phyloP scores from a whole-genome alignment of 495 filamentous ascomycete species.

The Pyrenula aspistea region DNA sequence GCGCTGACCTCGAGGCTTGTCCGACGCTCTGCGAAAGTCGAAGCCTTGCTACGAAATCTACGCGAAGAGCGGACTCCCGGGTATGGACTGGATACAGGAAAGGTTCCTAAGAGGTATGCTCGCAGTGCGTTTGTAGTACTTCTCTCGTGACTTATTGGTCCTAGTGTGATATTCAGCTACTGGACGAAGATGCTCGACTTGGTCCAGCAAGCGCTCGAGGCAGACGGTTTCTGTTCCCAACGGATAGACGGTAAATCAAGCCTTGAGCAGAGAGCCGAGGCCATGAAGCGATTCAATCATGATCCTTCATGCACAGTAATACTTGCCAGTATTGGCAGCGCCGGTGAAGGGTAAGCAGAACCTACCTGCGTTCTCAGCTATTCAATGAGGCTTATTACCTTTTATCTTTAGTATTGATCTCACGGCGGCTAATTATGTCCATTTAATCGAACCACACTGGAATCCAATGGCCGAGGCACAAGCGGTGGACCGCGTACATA shows the following conservation, averaged over 20 bases:
- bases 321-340: slow-evolving; percentile 17
- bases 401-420: slow-evolving; percentile 49
- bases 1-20: too few relatives aligned
- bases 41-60: slow-evolving; percentile 11
- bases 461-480: slow-evolving; percentile 93
- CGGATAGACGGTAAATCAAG: slow-evolving; percentile 12
- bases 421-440: slow-evolving; percentile 72
- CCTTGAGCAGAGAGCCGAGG: background rate
- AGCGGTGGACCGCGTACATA: slow-evolving; percentile 86
- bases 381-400: slow-evolving; percentile 3
- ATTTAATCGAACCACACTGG: slow-evolving; percentile 96
- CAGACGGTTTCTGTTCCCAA: slow-evolving; percentile 1
- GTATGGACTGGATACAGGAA: too few relatives aligned
- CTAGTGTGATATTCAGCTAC: slow-evolving; percentile 2
- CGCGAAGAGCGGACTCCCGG: slow-evolving; percentile 5
- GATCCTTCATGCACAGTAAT: slow-evolving; percentile 12
- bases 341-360: slow-evolving; percentile 17
- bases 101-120: too few relatives aligned
- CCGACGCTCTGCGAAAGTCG: slow-evolving; percentile 11
- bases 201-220: background rate
- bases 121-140: too few relatives aligned
- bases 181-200: slow-evolving; percentile 6
- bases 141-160: too few relatives aligned
- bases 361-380: background rate
- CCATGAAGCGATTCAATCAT: slow-evolving; percentile 8